phyloP scores from a whole-genome alignment of 2,329 filamentous ascomycete species.

The Cercospora nicotianae region DNA sequence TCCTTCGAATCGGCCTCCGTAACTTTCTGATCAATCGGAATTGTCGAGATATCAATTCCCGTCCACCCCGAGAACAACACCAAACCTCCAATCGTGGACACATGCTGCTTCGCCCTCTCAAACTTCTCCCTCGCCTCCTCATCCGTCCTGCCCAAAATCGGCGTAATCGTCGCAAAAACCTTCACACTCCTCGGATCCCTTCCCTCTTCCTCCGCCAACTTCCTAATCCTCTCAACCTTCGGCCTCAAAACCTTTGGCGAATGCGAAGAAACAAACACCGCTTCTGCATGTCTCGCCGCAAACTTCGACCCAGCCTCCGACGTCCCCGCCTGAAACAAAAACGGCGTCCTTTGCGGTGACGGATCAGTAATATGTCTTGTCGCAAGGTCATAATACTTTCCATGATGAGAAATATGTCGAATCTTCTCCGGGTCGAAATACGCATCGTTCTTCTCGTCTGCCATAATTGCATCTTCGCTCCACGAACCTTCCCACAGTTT shows the following conservation, averaged over 20 bases:
- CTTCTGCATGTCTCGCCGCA: constrained; percentile 60
- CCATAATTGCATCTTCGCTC: constrained; percentile 57
- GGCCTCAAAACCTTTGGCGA: constrained; percentile 61
- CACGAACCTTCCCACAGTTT: constrained; percentile 60
- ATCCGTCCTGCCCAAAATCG: constrained; percentile 64
- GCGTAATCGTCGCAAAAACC: constrained; percentile 65
- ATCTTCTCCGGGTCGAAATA: constrained; percentile 62
- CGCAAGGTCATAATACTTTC: constrained; percentile 54
- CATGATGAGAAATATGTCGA: constrained; percentile 60
- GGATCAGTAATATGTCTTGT: constrained; percentile 48
- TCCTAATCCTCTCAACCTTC: constrained; percentile 63
- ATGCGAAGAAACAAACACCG: constrained; percentile 68
- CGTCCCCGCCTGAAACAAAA: constrained; percentile 57
- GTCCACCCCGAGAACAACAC: constrained; percentile 75
- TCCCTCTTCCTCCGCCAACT: constrained; percentile 51
- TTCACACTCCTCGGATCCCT: constrained; percentile 63
- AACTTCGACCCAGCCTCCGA: constrained; percentile 59
- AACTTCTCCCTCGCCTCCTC: constrained; percentile 66
- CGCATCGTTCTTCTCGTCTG: constrained; percentile 55
- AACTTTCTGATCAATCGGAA: constrained; percentile 60
- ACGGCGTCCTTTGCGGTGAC: constrained; percentile 43
- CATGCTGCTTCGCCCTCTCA: constrained; percentile 60
- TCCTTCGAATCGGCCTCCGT: constrained; percentile 57
- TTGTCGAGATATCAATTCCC: constrained; percentile 59
- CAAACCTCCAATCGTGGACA: constrained; percentile 64